phyloP scores from a whole-genome alignment of 2,329 filamentous ascomycete species.

The Xylaria sp. region DNA sequence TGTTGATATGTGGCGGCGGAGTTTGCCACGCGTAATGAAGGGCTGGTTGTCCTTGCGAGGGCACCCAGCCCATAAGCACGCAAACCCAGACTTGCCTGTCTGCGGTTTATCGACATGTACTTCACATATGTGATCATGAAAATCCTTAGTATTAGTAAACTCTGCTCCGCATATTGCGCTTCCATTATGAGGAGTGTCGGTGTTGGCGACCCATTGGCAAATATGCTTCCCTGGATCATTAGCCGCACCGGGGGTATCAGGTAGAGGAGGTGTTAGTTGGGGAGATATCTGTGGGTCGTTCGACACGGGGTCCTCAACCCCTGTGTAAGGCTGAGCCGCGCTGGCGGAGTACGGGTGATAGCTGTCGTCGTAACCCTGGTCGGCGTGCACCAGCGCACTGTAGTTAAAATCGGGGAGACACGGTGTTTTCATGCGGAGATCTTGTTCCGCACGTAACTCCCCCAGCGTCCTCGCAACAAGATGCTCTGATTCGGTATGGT shows the following conservation, averaged over 20 bases:
- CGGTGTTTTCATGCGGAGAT: conserved; percentile 31
- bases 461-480: conserved; percentile 47
- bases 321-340: conserved; percentile 16
- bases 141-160: conserved; percentile 41
- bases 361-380: conserved; percentile 28
- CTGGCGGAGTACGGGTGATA: conserved; percentile 30
- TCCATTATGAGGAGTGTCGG: conserved; percentile 22
- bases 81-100: conserved; percentile 46
- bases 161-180: conserved; percentile 42
- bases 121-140: conserved; percentile 47
- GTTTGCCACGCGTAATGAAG: conserved; percentile 50
- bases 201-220: conserved; percentile 46
- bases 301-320: conserved; percentile 16
- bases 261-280: conserved; percentile 14
- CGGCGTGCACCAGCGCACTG: conserved; percentile 30
- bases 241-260: not conserved
- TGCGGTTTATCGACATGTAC: conserved; percentile 42
- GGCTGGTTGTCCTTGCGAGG: conserved; percentile 43
- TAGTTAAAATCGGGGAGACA: conserved; percentile 34
- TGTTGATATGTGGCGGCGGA: conserved; percentile 49
- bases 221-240: conserved; percentile 24
- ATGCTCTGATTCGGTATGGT: conserved; percentile 49
- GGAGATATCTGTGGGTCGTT: conserved; percentile 5
- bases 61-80: conserved; percentile 50
- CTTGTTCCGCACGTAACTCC: conserved; percentile 41